Percentiles rank a stretch among this genome's conserved stretches.
Evolutionary conservation across 495 filamentous ascomycete genomes (phyloP).

Genomic region (Glonium stellatum): DNA sequence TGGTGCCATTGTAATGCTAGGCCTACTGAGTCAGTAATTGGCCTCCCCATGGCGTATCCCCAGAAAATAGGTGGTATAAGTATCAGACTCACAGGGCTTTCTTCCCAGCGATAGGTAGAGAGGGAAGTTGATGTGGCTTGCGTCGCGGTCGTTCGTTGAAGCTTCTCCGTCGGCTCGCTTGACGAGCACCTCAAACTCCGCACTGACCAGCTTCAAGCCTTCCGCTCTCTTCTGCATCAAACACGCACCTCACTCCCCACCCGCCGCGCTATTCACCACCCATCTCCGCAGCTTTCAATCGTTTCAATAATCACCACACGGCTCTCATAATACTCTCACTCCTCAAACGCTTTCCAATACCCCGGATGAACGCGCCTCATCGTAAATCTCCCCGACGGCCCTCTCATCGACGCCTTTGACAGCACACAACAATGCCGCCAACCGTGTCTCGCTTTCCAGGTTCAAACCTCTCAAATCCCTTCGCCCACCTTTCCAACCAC

Average conservation of each 20-base stretch:
- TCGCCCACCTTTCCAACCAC: conserved; percentile 43
- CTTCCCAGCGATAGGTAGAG: not conserved
- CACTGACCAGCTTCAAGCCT: too few relatives aligned
- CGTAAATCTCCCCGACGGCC: conserved; percentile 29
- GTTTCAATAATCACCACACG: not conserved
- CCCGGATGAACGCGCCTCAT: conserved; percentile 20
- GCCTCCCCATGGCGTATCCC: too few relatives aligned
- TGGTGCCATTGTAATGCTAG: conserved; percentile 42
- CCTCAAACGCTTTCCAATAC: not conserved
- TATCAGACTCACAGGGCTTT: conserved; percentile 7
- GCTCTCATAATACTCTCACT: not conserved
- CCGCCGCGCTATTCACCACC: too few relatives aligned
- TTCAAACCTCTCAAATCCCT: conserved; percentile 46
- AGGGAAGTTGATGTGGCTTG: not conserved
- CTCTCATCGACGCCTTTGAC: conserved; percentile 4
- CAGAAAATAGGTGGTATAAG: not conserved
- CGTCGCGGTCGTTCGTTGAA: not conserved
- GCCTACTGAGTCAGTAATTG: conserved; percentile 20
- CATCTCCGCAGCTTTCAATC: not conserved
- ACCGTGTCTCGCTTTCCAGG: conserved; percentile 49
- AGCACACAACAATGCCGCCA: conserved; percentile 43
- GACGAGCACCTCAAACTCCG: not conserved
- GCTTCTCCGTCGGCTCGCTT: not conserved
- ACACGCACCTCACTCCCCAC: too few relatives aligned
- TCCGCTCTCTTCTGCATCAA: too few relatives aligned